These are phyloP conservation scores for Penicillium malachiteum DNA, from an alignment of 495 filamentous ascomycete genomes.

Conservation along the genomic window DNA sequence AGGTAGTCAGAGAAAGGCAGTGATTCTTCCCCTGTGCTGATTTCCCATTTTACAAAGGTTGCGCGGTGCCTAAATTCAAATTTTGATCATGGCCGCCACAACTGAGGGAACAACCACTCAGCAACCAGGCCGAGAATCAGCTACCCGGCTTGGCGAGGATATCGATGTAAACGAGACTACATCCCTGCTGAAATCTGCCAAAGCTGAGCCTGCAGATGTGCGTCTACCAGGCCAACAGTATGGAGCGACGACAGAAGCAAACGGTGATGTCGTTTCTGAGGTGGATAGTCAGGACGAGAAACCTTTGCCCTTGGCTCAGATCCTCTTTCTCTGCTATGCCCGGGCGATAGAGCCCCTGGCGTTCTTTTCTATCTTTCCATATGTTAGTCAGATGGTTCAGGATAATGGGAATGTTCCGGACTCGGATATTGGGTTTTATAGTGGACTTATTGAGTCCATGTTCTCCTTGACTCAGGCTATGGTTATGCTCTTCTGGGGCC, in stretches of 20 bases:
- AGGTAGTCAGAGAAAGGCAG: too few species aligned
- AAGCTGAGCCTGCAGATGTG: not conserved
- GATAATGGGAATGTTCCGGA: conserved; percentile 55
- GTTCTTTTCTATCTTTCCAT: conserved; percentile 75
- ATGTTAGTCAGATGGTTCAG: conserved; percentile 69
- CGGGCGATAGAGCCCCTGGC: conserved; percentile 70
- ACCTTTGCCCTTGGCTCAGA: conserved; percentile 57
- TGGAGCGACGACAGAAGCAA: not conserved
- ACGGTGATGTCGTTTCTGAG: not conserved
- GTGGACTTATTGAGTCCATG: conserved; percentile 68
- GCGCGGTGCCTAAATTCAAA: not conserved
- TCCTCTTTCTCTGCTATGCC: conserved; percentile 65
- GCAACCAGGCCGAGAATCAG: conserved; percentile 1
- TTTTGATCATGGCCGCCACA: conserved; percentile 8
- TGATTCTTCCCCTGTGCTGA: too few species aligned
- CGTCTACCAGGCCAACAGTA: not conserved
- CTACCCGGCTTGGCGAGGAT: conserved; percentile 6
- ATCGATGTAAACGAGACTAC: conserved; percentile 22
- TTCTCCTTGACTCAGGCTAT: conserved; percentile 67
- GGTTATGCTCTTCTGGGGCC: conserved; percentile 61
- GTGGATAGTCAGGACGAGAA: conserved; percentile 17
- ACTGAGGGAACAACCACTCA: conserved; percentile 1
- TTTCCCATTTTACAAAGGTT: too few species aligned
- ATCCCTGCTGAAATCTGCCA: conserved; percentile 13
- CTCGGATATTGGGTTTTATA: conserved; percentile 68